These are phyloP conservation scores for Ogataea paradorogensis DNA, from an alignment of 805 yeast species.

Conservation along the genomic window DNA sequence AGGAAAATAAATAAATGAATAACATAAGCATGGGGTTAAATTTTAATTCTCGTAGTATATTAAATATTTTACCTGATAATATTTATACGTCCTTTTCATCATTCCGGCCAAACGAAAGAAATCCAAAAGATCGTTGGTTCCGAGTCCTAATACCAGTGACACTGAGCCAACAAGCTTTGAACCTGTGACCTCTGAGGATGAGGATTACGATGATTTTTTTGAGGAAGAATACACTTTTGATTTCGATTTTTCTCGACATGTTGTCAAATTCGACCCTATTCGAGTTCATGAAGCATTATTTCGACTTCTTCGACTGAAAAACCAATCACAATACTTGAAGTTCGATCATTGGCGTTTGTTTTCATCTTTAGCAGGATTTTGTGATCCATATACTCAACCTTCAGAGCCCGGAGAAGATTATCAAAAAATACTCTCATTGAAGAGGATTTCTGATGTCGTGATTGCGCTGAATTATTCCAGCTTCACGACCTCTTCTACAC, in stretches of 20 bases:
- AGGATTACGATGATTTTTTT: slow-evolving; percentile 13
- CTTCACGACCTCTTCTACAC: slow-evolving; percentile 15
- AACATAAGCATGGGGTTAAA: background rate
- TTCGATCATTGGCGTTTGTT: slow-evolving; percentile 21
- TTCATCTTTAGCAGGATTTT: slow-evolving; percentile 35
- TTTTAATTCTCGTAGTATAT: slow-evolving; percentile 1
- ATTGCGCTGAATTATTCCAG: slow-evolving; percentile 39
- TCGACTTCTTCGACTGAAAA: slow-evolving; percentile 25
- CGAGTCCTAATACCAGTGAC: background rate
- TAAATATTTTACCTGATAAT: background rate
- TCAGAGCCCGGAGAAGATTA: slow-evolving; percentile 51
- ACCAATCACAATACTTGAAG: slow-evolving; percentile 12
- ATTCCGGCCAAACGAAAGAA: slow-evolving; percentile 12
- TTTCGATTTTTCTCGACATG: slow-evolving; percentile 20
- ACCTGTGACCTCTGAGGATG: slow-evolving; percentile 1
- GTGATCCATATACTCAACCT: slow-evolving; percentile 72
- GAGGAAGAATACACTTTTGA: slow-evolving; percentile 34
- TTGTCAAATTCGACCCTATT: slow-evolving; percentile 24
- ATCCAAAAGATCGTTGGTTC: slow-evolving; percentile 2
- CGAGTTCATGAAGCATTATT: slow-evolving; percentile 33
- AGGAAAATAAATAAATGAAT: slow-evolving; percentile 1
- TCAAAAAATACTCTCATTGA: slow-evolving; percentile 50
- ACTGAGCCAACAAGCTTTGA: background rate
- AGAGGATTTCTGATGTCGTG: slow-evolving; percentile 50
- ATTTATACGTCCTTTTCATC: slow-evolving; percentile 1